Evolutionary conservation across 352 stramenopile species (phyloP).

Genomic region (Bremia lactucae): DNA sequence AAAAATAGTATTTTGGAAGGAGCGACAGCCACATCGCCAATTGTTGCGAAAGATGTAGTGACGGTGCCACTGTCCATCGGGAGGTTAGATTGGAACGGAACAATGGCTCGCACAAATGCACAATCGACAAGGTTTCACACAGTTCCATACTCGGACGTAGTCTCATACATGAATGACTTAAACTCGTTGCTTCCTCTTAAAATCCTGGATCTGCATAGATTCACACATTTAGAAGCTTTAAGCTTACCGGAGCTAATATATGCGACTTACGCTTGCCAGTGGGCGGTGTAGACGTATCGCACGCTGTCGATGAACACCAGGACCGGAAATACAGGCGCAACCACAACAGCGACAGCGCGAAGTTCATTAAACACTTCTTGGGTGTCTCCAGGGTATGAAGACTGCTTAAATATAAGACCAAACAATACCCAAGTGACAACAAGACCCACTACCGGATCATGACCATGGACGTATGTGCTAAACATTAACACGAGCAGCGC

Average conservation of each 20-base stretch:
- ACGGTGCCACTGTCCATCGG: no score
- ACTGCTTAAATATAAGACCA: conserved; percentile 28
- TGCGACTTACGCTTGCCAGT: conserved; percentile 36
- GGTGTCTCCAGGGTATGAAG: conserved; percentile 27
- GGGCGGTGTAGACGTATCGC: conserved; percentile 34
- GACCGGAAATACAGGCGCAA: conserved; percentile 34
- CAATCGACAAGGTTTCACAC: conserved; percentile 21
- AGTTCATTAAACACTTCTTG: conserved; percentile 37
- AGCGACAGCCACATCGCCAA: no score
- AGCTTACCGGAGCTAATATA: neutral
- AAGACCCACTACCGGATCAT: conserved; percentile 38
- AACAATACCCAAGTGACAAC: conserved; percentile 37
- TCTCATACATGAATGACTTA: conserved; percentile 42
- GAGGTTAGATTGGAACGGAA: no score
- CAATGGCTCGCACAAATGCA: no score
- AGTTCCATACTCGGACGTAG: conserved; percentile 37
- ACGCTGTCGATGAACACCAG: conserved; percentile 31
- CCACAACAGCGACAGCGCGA: conserved; percentile 32
- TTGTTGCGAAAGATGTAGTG: no score
- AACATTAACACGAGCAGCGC: conserved; percentile 35
- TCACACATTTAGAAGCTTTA: conserved; percentile 2
- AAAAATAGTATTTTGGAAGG: no score
- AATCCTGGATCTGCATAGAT: conserved; percentile 7
- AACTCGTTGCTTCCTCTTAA: conserved; percentile 24
- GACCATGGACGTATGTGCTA: conserved; percentile 34